Conservation (phyloP, 192 early-diverging fungal genomes). For the Phycomyces blakesleeanus region DNA sequence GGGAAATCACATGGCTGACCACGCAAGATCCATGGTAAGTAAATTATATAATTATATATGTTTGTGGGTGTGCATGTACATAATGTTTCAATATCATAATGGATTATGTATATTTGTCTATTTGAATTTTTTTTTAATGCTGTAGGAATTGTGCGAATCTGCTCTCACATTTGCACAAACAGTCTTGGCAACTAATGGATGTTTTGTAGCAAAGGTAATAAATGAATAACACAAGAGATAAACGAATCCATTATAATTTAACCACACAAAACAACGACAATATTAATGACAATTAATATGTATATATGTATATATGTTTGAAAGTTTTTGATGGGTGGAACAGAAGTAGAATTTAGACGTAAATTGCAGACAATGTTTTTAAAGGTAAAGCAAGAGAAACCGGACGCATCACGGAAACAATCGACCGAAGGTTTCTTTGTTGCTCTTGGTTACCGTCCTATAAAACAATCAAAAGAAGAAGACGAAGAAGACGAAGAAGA, state of each 20-base stretch:
- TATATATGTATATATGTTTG: not conserved
- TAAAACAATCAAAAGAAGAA: not conserved
- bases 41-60: too few species aligned
- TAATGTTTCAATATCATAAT: too few species aligned
- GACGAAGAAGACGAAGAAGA: not conserved
- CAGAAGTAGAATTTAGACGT: slow-evolving; percentile 44
- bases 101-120: not conserved
- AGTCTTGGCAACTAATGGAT: slow-evolving; percentile 49
- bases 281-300: not conserved
- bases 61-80: too few species aligned
- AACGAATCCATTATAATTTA: too few species aligned
- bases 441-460: slow-evolving; percentile 44
- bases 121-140: too few species aligned
- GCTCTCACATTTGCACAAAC: slow-evolving; percentile 60
- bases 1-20: slow-evolving; percentile 65
- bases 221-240: not conserved
- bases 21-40: slow-evolving; percentile 53
- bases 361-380: slow-evolving; percentile 47
- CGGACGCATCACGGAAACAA: slow-evolving; percentile 59
- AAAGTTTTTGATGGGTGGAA: slow-evolving; percentile 62
- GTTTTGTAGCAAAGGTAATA: slow-evolving; percentile 67
- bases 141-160: slow-evolving; percentile 60
- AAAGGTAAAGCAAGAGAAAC: slow-evolving; percentile 65
- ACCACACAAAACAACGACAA: too few species aligned
- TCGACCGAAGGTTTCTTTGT: slow-evolving; percentile 73